Evolutionary conservation across 108 stramenopile species (phyloP), one percentile per base, ranked within the genome.

Genomic region (Nitzschia putrida): DNA sequence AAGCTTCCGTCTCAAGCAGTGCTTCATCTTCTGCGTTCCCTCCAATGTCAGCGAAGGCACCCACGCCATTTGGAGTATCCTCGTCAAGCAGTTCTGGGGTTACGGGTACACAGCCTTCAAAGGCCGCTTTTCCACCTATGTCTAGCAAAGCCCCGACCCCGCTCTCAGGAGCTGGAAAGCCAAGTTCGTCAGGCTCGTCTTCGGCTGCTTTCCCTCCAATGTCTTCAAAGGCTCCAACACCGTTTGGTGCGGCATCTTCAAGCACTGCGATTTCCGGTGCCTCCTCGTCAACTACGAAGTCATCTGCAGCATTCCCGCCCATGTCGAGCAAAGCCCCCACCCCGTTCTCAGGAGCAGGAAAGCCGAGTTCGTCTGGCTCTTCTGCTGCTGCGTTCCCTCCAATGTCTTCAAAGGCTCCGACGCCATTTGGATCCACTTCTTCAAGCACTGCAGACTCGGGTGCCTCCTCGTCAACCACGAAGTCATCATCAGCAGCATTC

Each of bases 271-370:
- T 10, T 2, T 13, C 64, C 50, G 24, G 12, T 11, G 12, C 49
- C 12, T 16, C 13, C 4, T 20, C 22, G 26, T 1, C 23, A 8
- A 26, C 51, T 40, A n/a, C 63, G 3, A 59, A 59, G 7, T 7
- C 57, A 22, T 9, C 22, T 40, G 7, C 61, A 10, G 52, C 76
- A 13, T 85, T 69, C 55, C 85, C 85, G 2, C 85, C 85, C n/a
- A 78, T 88, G 77, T 72, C 80, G 8, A 57, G 57, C 11, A 73
- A 71, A 51, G 81, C 87, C n/a, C 85, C 87, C 25, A 85, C 72
- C 26, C 82, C 88, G 40, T 91, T 91, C 59, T 40, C 26, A 0
- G 54, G 21, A 16, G 14, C 47, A 4, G 6, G 2, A 6, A 49
- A 16, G 47, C n/a, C 47, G 2, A 49, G 83, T 82, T 20, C 47